Percentiles rank a stretch among this genome's conserved stretches.
Conservation (phyloP, 306 rosid species). For the Malus asiatica region DNA sequence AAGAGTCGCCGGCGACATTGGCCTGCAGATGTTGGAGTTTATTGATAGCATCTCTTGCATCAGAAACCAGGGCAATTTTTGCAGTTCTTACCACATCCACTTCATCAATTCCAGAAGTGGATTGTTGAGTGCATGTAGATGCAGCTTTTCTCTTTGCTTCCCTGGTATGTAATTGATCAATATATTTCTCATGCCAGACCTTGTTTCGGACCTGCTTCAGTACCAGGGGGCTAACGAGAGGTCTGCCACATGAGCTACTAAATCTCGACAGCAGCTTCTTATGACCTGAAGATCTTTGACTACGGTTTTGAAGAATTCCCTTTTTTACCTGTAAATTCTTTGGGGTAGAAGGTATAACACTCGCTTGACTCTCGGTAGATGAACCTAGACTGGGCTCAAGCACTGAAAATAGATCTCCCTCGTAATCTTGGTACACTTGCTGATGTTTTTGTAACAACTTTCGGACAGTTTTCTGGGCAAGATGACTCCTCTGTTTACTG, state of each 20-base stretch:
- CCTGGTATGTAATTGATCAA: conserved; percentile 61
- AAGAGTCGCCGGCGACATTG: conserved; percentile 12
- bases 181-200: conserved; percentile 66
- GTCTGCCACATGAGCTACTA: conserved; percentile 22
- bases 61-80: conserved; percentile 56
- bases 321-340: conserved; percentile 32
- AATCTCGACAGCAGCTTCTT: conserved; percentile 55
- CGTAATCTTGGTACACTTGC: conserved; percentile 29
- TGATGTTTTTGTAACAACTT: conserved; percentile 33
- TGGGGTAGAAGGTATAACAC: conserved; percentile 43
- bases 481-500: conserved; percentile 36
- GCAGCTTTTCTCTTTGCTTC: conserved; percentile 58
- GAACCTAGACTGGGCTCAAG: conserved; percentile 57
- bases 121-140: conserved; percentile 9
- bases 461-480: conserved; percentile 45
- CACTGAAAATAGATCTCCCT: conserved; percentile 68
- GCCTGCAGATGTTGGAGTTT: conserved; percentile 39
- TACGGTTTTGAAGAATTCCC: conserved; percentile 27
- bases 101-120: conserved; percentile 9
- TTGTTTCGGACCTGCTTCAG: conserved; percentile 66
- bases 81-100: conserved; percentile 49
- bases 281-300: conserved; percentile 35
- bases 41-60: conserved; percentile 66
- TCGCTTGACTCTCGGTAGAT: conserved; percentile 29
- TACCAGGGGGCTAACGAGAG: conserved; percentile 68